phyloP scores from a whole-genome alignment of 1,284 basidiomycete genomes.

The Cerrena zonata region DNA sequence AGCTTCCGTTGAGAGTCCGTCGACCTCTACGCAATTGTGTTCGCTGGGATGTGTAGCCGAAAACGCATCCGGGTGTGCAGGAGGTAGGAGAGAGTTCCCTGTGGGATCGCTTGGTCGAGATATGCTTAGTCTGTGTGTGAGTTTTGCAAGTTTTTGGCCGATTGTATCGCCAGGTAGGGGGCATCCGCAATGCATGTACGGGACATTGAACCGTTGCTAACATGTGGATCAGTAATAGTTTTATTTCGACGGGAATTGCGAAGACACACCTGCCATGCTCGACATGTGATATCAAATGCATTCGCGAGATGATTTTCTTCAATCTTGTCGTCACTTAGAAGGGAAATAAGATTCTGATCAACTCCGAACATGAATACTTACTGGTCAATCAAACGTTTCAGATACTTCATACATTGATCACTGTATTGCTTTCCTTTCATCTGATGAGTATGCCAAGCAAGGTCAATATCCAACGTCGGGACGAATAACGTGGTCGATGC shows the following conservation, averaged over 20 bases:
- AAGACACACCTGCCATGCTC: slow-evolving; percentile 22
- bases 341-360: not conserved
- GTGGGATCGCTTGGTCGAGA: not conserved
- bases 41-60: slow-evolving; percentile 12
- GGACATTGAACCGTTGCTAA: slow-evolving; percentile 19
- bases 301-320: slow-evolving; percentile 28
- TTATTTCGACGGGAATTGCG: not conserved
- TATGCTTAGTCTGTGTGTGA: not conserved
- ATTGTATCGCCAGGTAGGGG: slow-evolving; percentile 17
- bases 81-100: not conserved
- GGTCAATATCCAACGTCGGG: slow-evolving; percentile 12
- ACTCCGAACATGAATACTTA: slow-evolving; percentile 14
- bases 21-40: slow-evolving; percentile 5
- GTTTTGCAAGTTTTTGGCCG: slow-evolving; percentile 9
- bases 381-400: slow-evolving; percentile 19
- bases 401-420: slow-evolving; percentile 7
- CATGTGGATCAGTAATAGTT: slow-evolving; percentile 8
- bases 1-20: not conserved
- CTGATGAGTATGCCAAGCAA: slow-evolving; percentile 14
- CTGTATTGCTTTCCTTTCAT: slow-evolving; percentile 10
- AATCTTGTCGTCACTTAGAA: slow-evolving; percentile 27
- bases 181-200: slow-evolving; percentile 25
- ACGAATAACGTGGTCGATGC: slow-evolving; percentile 13
- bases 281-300: slow-evolving; percentile 34
- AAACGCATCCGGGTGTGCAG: slow-evolving; percentile 4